Conservation (phyloP, 495 filamentous ascomycete species). For the Alectoria sarmentosa region DNA sequence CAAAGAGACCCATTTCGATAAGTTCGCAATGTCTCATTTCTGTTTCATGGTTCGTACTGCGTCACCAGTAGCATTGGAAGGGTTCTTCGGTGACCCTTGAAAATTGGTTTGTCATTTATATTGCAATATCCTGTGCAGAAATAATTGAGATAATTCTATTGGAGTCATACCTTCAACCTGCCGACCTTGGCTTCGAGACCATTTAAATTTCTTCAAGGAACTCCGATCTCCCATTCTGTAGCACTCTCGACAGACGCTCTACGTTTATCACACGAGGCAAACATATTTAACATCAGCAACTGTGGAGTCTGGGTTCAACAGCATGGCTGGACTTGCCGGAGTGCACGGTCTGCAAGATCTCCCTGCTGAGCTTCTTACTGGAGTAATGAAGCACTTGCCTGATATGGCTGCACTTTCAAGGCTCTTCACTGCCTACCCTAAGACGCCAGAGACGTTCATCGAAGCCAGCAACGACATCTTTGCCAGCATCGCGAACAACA, state of each 20-base stretch:
- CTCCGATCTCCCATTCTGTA: not conserved
- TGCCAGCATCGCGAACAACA: not conserved
- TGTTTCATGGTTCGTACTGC: not conserved
- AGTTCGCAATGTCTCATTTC: not conserved
- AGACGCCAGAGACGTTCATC: not conserved
- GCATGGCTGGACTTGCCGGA: not conserved
- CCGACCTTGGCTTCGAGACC: not conserved
- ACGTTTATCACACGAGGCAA: too few species aligned
- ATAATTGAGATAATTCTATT: not conserved
- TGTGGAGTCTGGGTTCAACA: not conserved
- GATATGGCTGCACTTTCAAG: not conserved
- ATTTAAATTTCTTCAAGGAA: not conserved
- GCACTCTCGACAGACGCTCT: too few species aligned
- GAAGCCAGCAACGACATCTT: not conserved
- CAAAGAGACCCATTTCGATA: not conserved
- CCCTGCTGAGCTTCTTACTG: conserved; percentile 1
- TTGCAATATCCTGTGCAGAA: not conserved
- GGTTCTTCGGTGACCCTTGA: not conserved
- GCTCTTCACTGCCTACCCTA: not conserved
- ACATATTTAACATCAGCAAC: too few species aligned
- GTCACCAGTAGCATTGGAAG: not conserved
- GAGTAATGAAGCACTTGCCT: conserved; percentile 6
- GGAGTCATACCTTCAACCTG: not conserved
- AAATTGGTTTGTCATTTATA: not conserved
- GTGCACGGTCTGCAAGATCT: not conserved